Percentiles rank a stretch among this genome's conserved stretches.
Conservation (phyloP, 257 asterid genomes). For the Rauvolfia tetraphylla region DNA sequence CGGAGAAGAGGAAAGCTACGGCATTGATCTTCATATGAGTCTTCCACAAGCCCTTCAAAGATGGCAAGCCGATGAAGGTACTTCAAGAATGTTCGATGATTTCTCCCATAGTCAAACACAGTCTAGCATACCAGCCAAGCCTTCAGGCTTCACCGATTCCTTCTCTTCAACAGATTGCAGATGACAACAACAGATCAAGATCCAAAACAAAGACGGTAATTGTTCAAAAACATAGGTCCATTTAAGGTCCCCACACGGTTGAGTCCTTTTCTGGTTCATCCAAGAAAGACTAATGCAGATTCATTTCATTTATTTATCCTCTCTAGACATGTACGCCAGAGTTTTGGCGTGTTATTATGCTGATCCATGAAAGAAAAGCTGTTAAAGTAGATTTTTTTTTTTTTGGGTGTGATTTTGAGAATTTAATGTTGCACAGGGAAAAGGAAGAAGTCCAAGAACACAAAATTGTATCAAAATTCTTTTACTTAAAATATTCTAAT, state of each 20-base stretch:
- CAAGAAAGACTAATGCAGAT: conserved; percentile 9
- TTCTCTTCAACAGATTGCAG: conserved; percentile 74
- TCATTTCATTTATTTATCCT: conserved; percentile 45
- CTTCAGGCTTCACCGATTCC: conserved; percentile 67
- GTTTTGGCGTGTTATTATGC: conserved; percentile 11
- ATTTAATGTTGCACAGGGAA: background rate
- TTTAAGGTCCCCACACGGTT: conserved; percentile 18
- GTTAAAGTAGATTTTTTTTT: background rate
- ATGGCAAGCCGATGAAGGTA: conserved; percentile 92
- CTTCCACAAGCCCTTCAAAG: conserved; percentile 88
- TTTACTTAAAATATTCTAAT: background rate
- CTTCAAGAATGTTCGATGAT: conserved; percentile 87
- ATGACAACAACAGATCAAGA: too few relatives aligned
- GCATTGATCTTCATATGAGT: conserved; percentile 74
- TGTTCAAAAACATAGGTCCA: background rate
- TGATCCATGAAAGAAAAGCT: conserved; percentile 11
- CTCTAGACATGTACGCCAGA: conserved; percentile 19
- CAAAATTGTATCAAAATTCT: conserved; percentile 5
- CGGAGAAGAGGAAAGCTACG: conserved; percentile 58
- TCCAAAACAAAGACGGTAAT: background rate
- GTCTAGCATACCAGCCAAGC: conserved; percentile 75
- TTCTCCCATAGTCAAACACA: conserved; percentile 59
- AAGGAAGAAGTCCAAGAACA: background rate
- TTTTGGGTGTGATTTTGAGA: background rate
- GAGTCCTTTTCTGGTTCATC: conserved; percentile 16